phyloP scores from a whole-genome alignment of 2,329 filamentous ascomycete species.

The Pseudophaeomoniella oleicola region DNA sequence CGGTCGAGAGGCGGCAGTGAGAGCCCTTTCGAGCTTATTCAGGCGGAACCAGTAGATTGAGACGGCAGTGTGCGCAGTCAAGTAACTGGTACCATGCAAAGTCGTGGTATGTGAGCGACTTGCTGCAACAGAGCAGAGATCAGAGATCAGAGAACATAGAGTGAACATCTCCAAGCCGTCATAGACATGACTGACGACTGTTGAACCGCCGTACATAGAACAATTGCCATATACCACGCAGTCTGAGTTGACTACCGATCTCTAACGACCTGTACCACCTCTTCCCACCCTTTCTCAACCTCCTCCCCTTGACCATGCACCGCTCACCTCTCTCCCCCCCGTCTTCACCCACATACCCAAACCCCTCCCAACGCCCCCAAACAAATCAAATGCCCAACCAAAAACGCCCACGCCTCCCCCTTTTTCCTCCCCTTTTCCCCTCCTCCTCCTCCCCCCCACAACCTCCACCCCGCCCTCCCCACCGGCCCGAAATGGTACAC shows the following conservation, averaged over 20 bases:
- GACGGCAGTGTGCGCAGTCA: neutral
- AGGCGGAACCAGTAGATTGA: neutral
- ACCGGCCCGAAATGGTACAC: constrained; percentile 21
- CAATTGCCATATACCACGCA: too few relatives aligned
- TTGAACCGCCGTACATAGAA: too few relatives aligned
- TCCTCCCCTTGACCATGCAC: neutral
- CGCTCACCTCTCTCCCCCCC: neutral
- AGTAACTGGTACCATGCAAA: neutral
- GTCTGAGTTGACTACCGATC: too few relatives aligned
- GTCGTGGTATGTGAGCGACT: neutral
- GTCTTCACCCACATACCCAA: neutral
- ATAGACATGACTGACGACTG: too few relatives aligned
- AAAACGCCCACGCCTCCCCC: constrained; percentile 7
- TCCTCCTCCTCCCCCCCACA: constrained; percentile 1
- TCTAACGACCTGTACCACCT: too few relatives aligned
- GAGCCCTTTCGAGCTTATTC: constrained; percentile 9
- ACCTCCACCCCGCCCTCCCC: constrained; percentile 12
- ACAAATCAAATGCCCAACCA: constrained; percentile 9
- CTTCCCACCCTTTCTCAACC: too few relatives aligned
- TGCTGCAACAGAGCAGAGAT: neutral
- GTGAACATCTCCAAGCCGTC: too few relatives aligned
- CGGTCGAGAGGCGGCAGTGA: constrained; percentile 3
- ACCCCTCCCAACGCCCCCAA: neutral
- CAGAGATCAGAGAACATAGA: neutral
- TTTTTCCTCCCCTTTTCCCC: neutral